phyloP scores from a whole-genome alignment of 192 early-diverging fungal species.

The Funneliformis mosseae region DNA sequence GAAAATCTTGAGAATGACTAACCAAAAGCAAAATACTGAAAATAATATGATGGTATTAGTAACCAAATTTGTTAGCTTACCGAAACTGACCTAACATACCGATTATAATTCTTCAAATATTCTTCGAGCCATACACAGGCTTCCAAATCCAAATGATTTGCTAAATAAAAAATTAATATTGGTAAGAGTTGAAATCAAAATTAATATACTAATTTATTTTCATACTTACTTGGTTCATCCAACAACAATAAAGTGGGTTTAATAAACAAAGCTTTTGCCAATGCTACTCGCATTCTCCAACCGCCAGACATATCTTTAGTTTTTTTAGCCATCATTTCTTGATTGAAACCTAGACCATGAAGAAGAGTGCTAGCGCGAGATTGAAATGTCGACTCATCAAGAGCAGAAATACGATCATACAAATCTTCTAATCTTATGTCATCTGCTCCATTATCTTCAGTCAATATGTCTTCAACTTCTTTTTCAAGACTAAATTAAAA shows the following conservation, averaged over 20 bases:
- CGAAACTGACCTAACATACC: neutral
- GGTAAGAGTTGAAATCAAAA: neutral
- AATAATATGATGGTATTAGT: slow-evolving; percentile 45
- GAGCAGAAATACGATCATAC: slow-evolving; percentile 92
- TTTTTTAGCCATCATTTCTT: slow-evolving; percentile 83
- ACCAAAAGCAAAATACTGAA: slow-evolving; percentile 84
- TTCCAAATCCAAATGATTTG: slow-evolving; percentile 89
- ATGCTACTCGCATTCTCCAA: slow-evolving; percentile 99
- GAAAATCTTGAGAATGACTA: slow-evolving; percentile 95
- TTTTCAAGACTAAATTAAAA: slow-evolving; percentile 66
- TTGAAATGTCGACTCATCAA: slow-evolving; percentile 95
- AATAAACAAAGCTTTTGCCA: slow-evolving; percentile 95
- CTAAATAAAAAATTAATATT: slow-evolving; percentile 21
- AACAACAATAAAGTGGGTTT: slow-evolving; percentile 86
- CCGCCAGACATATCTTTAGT: slow-evolving; percentile 99
- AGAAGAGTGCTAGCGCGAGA: slow-evolving; percentile 88
- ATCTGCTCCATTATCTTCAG: slow-evolving; percentile 78
- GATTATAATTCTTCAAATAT: slow-evolving; percentile 79
- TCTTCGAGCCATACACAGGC: slow-evolving; percentile 97
- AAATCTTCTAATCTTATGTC: slow-evolving; percentile 89
- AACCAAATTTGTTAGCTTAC: slow-evolving; percentile 56
- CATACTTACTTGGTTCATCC: slow-evolving; percentile 82
- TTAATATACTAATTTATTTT: slow-evolving; percentile 44
- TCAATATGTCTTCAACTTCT: slow-evolving; percentile 87
- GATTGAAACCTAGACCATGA: slow-evolving; percentile 91